Percentiles rank a stretch among this genome's conserved stretches.
phyloP scores from a whole-genome alignment of 306 rosid species.

The Cajanus cajan region DNA sequence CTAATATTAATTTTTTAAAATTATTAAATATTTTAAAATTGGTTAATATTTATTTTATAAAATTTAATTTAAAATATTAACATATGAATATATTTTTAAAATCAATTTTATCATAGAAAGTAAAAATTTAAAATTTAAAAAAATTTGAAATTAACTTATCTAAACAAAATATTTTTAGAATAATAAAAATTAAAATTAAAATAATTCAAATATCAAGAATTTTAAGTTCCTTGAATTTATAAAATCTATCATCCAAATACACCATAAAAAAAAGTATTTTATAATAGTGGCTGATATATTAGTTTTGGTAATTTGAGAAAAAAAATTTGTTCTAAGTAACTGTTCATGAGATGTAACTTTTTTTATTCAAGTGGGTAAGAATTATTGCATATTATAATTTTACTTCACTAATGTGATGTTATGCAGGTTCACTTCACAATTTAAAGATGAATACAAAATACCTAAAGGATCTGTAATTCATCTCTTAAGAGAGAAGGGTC shows the following conservation, averaged over 20 bases:
- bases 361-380: neutral
- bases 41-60: no score
- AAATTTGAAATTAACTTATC: no score
- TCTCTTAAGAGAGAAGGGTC: slow-evolving; percentile 70
- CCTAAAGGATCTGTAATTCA: slow-evolving; percentile 81
- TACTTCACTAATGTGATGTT: slow-evolving; percentile 26
- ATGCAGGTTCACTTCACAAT: slow-evolving; percentile 92
- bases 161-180: no score
- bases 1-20: no score
- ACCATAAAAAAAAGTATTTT: neutral
- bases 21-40: no score
- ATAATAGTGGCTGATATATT: neutral
- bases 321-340: neutral
- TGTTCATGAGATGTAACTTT: neutral
- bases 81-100: no score
- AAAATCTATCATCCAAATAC: neutral
- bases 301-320: neutral
- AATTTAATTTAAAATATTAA: no score
- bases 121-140: no score
- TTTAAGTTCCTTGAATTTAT: neutral
- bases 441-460: slow-evolving; percentile 85
- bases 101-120: no score
- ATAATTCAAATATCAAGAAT: no score
- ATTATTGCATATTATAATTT: slow-evolving; percentile 7
- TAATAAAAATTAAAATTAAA: no score